Base-by-base conservation (phyloP, 345 rosid genomes). In the Populus euphratica region DNA sequence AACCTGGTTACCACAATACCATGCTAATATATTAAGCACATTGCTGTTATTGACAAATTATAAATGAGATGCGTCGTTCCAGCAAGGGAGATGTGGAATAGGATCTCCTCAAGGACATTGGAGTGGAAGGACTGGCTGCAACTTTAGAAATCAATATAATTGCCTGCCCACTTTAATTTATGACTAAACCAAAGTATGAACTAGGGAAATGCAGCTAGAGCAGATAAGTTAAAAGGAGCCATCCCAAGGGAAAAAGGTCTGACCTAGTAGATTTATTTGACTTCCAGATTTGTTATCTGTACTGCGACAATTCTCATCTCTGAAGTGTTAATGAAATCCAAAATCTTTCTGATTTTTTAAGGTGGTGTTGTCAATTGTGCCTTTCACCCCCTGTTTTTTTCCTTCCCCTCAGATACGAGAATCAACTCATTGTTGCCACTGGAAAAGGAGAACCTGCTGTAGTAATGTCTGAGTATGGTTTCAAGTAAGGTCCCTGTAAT, bases 381-480 rank as follows among this genome's bases (percentile, higher is more conserved):
- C 69, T 1, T 5, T 2, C 20, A 12, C 35, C 35, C 68, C 35
- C 1, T 64, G 16, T 67, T 67, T 67, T 17, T 43, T 39, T 43
- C 5, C 69, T 73, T 27, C 27, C 18, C 43, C 6, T 70, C 82
- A 88, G 86, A 76, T 84, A 73, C 67, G 85, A 86, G 86, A 81
- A 86, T 70, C 84, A 88, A 73, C 81, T 88, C 41, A 78, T 85
- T 63, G 23, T 88, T 78, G 84, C 89, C 73, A 85, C 89, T 33
- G 87, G 89, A 69, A 88, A 88, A 80, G 91, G 89, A 73, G 89
- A 88, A 52, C 88, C 89, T 11, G 82, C 84, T n/a, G 9, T 62
- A 47, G 89, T 88, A 38, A 88, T 88, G 89, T 84, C 83, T 6
- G 88, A 86, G 76, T 88, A 86, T 62, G 91, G 91, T 74, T 88